Evolutionary conservation across 2,329 filamentous ascomycete genomes (phyloP).

Genomic region (Penicillium janthinellum): DNA sequence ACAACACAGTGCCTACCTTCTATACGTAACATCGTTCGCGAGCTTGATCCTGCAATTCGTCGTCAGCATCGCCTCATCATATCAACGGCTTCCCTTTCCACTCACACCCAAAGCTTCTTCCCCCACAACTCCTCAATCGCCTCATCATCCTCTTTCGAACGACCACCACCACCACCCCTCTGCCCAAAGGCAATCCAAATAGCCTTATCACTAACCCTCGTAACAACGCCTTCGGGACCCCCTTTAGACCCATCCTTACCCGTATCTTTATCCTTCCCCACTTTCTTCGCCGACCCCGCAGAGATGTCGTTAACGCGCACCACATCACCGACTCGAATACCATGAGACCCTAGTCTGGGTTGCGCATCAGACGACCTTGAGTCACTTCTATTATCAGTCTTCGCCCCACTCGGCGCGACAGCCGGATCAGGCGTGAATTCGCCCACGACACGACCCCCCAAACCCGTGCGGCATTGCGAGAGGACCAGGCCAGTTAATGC

Average conservation of each 20-base stretch:
- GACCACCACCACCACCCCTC: slow-evolving; percentile 36
- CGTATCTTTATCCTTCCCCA: slow-evolving; percentile 38
- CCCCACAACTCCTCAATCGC: slow-evolving; percentile 54
- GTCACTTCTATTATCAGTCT: slow-evolving; percentile 33
- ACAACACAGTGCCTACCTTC: slow-evolving; percentile 49
- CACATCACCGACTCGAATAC: slow-evolving; percentile 52
- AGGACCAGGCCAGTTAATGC: slow-evolving; percentile 60
- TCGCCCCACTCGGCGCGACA: slow-evolving; percentile 46
- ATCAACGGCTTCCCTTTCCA: slow-evolving; percentile 21
- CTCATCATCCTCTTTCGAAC: slow-evolving; percentile 45
- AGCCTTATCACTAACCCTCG: slow-evolving; percentile 44
- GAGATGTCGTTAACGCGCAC: slow-evolving; percentile 47
- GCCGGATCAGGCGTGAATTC: slow-evolving; percentile 76
- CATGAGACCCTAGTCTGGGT: slow-evolving; percentile 47
- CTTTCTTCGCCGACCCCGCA: slow-evolving; percentile 26
- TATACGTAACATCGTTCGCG: slow-evolving; percentile 67
- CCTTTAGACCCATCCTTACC: slow-evolving; percentile 34
- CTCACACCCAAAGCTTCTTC: slow-evolving; percentile 65
- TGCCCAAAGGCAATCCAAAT: slow-evolving; percentile 51
- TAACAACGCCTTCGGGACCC: slow-evolving; percentile 51
- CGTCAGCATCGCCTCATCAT: slow-evolving; percentile 11
- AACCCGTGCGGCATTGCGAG: slow-evolving; percentile 76
- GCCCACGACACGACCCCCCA: slow-evolving; percentile 87
- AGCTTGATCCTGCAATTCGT: slow-evolving; percentile 58
- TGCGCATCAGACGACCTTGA: slow-evolving; percentile 42